Base-by-base conservation (phyloP, 1,284 basidiomycete species). In the Erythrobasidium hasegawianum region DNA sequence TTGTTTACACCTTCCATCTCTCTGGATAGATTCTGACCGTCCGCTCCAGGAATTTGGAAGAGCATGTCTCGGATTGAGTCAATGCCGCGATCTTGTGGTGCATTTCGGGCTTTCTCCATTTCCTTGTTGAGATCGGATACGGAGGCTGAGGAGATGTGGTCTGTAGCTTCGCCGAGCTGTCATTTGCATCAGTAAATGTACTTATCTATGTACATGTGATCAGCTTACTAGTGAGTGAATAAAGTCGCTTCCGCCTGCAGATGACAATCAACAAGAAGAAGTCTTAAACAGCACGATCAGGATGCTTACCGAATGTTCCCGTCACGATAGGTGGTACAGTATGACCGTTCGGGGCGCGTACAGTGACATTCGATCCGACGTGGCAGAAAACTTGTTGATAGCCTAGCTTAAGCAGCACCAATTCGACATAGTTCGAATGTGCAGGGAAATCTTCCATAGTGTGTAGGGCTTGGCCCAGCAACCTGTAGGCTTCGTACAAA, bases 51-150 rank as follows among this genome's bases (percentile, higher is more conserved):
- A 2, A 65, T 45, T 47, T 65, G 62, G 62, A 65, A 65, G 16
- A 73, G 65, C 40, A 76, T 40, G 57, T 74, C 72, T 13, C 73
- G 60, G 4, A 75, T 67, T 16, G 68, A 69, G 45, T 71, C 68
- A n/a, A 67, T 43, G 50, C 54, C 45, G 53, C 64, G 52, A 59
- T 70, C 55, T 18, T 39, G 49, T 8, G 56, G 66, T 41, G 40
- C 40, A 22, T 29, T 65, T 40, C 49, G 58, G 64, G 81, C 81
- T 38, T 80, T 84, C 67, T 85, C 83, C 70, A 96, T 81, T 68
- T 88, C 85, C 71, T 87, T 85, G 79, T 87, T 89, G 47, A 97
- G 82, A 75, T 96, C 92, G 0, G 87, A 85, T 1, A 97, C 90
- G 33, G 90, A 93, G 1, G 92, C 88, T 81, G 90, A 78, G n/a